phyloP scores from a whole-genome alignment of 1,284 basidiomycete species.

The Irpex lacteus region DNA sequence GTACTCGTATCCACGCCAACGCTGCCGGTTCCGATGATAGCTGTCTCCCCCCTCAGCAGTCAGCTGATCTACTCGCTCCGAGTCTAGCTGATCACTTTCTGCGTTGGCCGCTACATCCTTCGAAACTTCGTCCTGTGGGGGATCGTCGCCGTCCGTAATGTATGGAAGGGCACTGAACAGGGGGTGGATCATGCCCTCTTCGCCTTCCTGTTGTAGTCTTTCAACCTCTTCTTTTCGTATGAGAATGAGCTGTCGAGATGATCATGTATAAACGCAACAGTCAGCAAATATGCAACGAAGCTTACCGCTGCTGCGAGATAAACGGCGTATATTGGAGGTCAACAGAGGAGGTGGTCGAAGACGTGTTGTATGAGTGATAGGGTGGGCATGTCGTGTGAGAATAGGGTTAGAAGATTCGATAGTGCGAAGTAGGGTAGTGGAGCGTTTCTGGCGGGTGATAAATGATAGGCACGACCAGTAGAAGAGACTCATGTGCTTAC shows the following conservation, averaged over 20 bases:
- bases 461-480: neutral
- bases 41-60: too few relatives aligned
- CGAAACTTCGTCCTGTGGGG: neutral
- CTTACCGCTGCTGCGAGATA: conserved; percentile 83
- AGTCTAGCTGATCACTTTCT: neutral
- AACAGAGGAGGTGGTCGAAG: conserved; percentile 84
- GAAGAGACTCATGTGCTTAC: conserved; percentile 36
- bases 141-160: conserved; percentile 46
- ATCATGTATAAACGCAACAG: neutral
- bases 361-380: conserved; percentile 83
- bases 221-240: conserved; percentile 58
- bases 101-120: neutral
- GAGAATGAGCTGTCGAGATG: conserved; percentile 53
- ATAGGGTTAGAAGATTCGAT: conserved; percentile 86
- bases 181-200: conserved; percentile 86
- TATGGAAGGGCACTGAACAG: conserved; percentile 71
- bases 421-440: conserved; percentile 85
- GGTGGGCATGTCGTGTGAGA: conserved; percentile 88
- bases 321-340: conserved; percentile 78
- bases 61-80: too few relatives aligned
- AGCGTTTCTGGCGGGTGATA: conserved; percentile 37
- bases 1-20: too few relatives aligned
- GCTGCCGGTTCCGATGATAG: too few relatives aligned
- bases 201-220: conserved; percentile 56
- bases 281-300: conserved; percentile 13